phyloP scores from a whole-genome alignment of 2,329 filamentous ascomycete species.

The Aspergillus floridensis region DNA sequence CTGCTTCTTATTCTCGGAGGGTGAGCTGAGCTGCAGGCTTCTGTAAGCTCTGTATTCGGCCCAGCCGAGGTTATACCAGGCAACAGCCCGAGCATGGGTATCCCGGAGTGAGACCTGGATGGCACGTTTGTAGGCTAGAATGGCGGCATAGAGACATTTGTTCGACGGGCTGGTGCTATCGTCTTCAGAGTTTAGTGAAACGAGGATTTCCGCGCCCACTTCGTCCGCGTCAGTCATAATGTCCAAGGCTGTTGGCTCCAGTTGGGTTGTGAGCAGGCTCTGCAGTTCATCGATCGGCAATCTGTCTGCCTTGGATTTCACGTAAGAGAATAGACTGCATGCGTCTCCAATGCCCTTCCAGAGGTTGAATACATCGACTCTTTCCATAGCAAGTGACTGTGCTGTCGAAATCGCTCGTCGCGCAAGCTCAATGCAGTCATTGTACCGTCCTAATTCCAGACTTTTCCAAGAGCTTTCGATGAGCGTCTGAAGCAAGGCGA shows the following conservation, averaged over 20 bases:
- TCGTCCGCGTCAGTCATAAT: slow-evolving; percentile 69
- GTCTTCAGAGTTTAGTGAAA: slow-evolving; percentile 32
- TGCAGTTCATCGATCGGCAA: slow-evolving; percentile 61
- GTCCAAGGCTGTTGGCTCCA: slow-evolving; percentile 55
- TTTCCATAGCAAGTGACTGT: slow-evolving; percentile 56
- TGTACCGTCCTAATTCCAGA: slow-evolving; percentile 80
- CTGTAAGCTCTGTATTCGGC: slow-evolving; percentile 79
- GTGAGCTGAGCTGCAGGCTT: slow-evolving; percentile 53
- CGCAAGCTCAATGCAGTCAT: slow-evolving; percentile 72
- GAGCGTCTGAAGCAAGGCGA: slow-evolving; percentile 83
- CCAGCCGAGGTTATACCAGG: slow-evolving; percentile 96
- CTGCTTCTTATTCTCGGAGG: slow-evolving; percentile 50
- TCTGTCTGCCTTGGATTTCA: slow-evolving; percentile 64
- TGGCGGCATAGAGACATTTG: slow-evolving; percentile 65
- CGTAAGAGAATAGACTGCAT: slow-evolving; percentile 76
- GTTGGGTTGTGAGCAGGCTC: slow-evolving; percentile 56
- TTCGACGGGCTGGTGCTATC: slow-evolving; percentile 39
- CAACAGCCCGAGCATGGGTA: slow-evolving; percentile 84
- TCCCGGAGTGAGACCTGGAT: slow-evolving; percentile 72
- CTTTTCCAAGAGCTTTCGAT: slow-evolving; percentile 76
- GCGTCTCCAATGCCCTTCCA: slow-evolving; percentile 94
- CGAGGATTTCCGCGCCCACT: slow-evolving; percentile 46
- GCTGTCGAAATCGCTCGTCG: slow-evolving; percentile 68
- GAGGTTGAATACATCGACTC: slow-evolving; percentile 78
- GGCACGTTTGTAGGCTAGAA: slow-evolving; percentile 84